These are phyloP conservation scores for Tuctoria greenei DNA, from an alignment of 176 grass and related monocot species.

Conservation along the genomic window DNA sequence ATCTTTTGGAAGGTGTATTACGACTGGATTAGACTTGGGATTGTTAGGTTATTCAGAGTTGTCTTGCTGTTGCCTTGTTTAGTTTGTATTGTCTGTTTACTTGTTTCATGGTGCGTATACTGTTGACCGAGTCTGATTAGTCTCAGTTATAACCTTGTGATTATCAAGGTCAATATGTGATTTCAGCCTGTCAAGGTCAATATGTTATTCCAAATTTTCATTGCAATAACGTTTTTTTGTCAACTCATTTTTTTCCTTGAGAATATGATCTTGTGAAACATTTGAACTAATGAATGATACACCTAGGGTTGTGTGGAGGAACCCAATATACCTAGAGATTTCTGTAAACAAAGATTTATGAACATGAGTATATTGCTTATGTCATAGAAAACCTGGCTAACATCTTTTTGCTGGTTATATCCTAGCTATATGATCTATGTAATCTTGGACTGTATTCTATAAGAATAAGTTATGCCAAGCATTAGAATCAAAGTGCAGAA, in stretches of 20 bases:
- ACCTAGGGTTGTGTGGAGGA: neutral
- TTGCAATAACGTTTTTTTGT: neutral
- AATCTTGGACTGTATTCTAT: neutral
- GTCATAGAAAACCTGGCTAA: too few relatives aligned
- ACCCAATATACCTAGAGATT: neutral
- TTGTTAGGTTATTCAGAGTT: neutral
- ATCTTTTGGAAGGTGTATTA: neutral
- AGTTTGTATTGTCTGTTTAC: neutral
- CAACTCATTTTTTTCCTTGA: neutral
- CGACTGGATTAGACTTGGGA: neutral
- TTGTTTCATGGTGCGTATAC: too few relatives aligned
- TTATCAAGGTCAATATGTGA: neutral
- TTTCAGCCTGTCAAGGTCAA: too few relatives aligned
- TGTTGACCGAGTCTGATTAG: too few relatives aligned
- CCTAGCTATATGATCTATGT: neutral
- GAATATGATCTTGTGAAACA: neutral
- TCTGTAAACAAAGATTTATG: neutral
- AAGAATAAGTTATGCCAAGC: neutral
- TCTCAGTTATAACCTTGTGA: neutral
- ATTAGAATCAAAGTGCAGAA: neutral
- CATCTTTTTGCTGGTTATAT: too few relatives aligned
- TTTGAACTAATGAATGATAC: neutral
- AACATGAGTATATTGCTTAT: too few relatives aligned
- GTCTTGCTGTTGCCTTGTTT: neutral
- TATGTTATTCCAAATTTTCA: too few relatives aligned